Conservation (phyloP, 2,329 filamentous ascomycete genomes). For the Colletotrichum lini region DNA sequence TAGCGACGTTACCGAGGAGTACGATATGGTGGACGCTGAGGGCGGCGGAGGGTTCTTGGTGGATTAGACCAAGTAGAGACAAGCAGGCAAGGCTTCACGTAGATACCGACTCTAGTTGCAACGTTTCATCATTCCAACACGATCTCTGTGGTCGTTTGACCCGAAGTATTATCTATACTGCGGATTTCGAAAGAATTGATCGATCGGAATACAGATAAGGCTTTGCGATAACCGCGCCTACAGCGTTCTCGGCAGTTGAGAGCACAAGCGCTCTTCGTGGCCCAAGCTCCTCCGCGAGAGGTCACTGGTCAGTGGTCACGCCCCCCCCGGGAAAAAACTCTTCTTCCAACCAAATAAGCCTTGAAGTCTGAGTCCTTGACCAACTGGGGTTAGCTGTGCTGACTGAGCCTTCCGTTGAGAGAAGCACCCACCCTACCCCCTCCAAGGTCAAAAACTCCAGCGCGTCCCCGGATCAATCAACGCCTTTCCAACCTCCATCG, state of each 20-base stretch:
- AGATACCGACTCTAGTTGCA: background rate
- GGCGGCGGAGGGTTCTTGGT: constrained; percentile 63
- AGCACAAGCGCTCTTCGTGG: background rate
- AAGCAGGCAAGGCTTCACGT: background rate
- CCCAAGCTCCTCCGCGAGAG: background rate
- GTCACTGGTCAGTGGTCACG: background rate
- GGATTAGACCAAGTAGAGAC: constrained; percentile 47
- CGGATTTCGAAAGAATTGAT: background rate
- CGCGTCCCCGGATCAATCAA: constrained; percentile 43
- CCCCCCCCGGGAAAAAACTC: constrained; percentile 8
- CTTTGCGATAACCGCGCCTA: background rate
- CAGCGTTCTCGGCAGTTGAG: background rate
- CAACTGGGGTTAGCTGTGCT: constrained; percentile 5
- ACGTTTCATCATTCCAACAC: background rate
- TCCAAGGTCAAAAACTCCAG: constrained; percentile 42
- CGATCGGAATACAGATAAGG: background rate
- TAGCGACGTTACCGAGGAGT: constrained; percentile 61
- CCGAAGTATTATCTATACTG: background rate
- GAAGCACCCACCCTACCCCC: background rate
- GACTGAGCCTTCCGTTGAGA: constrained; percentile 11
- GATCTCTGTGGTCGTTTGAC: background rate
- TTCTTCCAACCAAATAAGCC: constrained; percentile 1
- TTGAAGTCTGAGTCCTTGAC: background rate
- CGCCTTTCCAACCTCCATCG: constrained; percentile 42
- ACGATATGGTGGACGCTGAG: constrained; percentile 59